Conservation (phyloP, 371 early-diverging fungal genomes). For the Polyrhizophydium stewartii region DNA sequence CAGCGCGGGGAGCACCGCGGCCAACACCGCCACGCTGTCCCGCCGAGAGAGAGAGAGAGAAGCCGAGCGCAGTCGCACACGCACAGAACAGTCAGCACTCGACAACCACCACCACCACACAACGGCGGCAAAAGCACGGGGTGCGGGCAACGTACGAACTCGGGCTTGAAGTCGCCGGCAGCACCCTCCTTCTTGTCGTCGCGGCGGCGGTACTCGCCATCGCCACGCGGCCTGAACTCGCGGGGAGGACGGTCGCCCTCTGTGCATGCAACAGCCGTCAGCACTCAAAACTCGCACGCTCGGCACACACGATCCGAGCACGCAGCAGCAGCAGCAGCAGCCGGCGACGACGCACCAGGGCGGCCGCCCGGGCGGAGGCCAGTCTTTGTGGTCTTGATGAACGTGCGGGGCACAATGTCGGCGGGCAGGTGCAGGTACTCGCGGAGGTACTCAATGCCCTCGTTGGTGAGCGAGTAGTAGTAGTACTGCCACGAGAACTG, state of each 20-base stretch:
- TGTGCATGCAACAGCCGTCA: neutral
- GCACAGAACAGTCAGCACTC: neutral
- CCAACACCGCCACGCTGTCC: constrained; percentile 44
- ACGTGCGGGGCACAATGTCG: constrained; percentile 95
- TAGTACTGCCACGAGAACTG: constrained; percentile 99
- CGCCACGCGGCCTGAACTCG: constrained; percentile 12
- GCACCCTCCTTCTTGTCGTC: constrained; percentile 86
- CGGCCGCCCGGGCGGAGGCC: constrained; percentile 42
- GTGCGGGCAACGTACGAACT: constrained; percentile 61
- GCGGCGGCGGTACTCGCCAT: constrained; percentile 77
- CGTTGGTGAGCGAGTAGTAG: constrained; percentile 98
- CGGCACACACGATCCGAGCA: constrained; percentile 12
- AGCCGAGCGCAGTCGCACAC: neutral
- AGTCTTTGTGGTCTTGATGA: constrained; percentile 86
- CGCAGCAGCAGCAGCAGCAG: neutral
- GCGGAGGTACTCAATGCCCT: constrained; percentile 97
- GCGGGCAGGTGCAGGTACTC: constrained; percentile 93
- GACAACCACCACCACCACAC: neutral
- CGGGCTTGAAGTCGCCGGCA: constrained; percentile 89
- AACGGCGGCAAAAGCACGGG: neutral
- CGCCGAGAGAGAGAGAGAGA: constrained; percentile 1
- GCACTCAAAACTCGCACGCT: neutral
- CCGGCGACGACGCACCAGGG: constrained; percentile 14
- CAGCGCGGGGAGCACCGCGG: constrained; percentile 40
- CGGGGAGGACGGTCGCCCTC: constrained; percentile 59